These are phyloP conservation scores for Thalassia testudinum DNA, from an alignment of 116 monocot genomes.

Conservation along the genomic window DNA sequence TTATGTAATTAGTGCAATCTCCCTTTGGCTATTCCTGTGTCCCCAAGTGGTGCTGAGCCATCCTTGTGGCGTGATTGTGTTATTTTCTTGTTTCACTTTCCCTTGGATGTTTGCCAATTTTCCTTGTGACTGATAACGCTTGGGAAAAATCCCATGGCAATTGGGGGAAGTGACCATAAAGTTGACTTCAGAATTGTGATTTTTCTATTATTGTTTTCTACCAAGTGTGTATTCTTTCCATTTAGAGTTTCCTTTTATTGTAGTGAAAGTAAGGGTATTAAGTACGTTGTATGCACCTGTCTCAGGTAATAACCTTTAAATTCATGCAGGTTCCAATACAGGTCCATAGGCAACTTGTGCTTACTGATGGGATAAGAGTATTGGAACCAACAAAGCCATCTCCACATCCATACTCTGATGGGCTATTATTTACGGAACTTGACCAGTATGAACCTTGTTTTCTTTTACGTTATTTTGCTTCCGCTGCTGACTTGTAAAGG, in stretches of 20 bases:
- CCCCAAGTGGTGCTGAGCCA: too few species aligned
- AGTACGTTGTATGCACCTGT: too few species aligned
- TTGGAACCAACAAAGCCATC: slow-evolving; percentile 35
- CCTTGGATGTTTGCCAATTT: too few species aligned
- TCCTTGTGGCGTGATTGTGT: too few species aligned
- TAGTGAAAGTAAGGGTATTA: too few species aligned
- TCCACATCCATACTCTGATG: slow-evolving; percentile 22
- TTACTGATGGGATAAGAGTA: slow-evolving; percentile 73
- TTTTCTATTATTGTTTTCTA: neutral
- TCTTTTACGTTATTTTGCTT: too few species aligned
- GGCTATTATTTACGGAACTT: slow-evolving; percentile 43
- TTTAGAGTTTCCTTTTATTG: neutral
- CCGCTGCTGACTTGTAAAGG: too few species aligned
- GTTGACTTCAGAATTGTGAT: neutral
- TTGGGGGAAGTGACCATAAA: neutral
- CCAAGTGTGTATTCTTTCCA: neutral
- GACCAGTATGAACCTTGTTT: slow-evolving; percentile 64
- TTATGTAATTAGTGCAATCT: too few species aligned
- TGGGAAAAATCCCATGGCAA: too few species aligned
- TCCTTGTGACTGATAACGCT: too few species aligned
- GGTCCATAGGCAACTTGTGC: slow-evolving; percentile 68
- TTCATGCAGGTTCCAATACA: slow-evolving; percentile 75
- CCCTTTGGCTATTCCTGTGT: too few species aligned
- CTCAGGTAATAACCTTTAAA: neutral
- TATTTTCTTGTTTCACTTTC: too few species aligned